These are phyloP conservation scores for Lithohypha guttulata DNA, from an alignment of 2,329 filamentous ascomycete genomes.

Conservation along the genomic window DNA sequence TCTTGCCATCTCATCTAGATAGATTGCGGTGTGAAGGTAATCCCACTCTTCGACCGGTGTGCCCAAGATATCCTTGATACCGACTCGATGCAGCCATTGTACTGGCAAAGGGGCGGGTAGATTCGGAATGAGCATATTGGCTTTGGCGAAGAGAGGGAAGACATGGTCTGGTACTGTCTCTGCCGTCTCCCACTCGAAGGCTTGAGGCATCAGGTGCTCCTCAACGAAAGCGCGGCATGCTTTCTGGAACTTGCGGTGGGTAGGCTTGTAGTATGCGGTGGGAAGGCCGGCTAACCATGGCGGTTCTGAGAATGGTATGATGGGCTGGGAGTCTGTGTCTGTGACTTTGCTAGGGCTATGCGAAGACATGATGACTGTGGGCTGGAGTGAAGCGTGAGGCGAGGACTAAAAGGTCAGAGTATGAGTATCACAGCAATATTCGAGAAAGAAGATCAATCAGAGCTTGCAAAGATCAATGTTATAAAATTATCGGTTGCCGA, in stretches of 20 bases:
- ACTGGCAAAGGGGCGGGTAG: constrained; percentile 59
- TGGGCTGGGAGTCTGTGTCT: constrained; percentile 13
- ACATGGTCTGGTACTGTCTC: constrained; percentile 55
- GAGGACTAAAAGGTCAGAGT: neutral
- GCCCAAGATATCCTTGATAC: constrained; percentile 56
- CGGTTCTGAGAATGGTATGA: constrained; percentile 61
- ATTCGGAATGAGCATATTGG: constrained; percentile 60
- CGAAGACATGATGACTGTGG: constrained; percentile 3
- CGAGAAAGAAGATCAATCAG: too few relatives aligned
- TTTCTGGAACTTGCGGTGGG: constrained; percentile 57
- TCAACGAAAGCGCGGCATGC: constrained; percentile 56
- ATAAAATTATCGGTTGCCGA: neutral
- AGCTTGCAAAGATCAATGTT: too few relatives aligned
- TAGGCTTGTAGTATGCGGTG: constrained; percentile 58
- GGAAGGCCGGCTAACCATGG: constrained; percentile 60
- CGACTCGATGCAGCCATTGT: constrained; percentile 54
- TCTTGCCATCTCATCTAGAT: constrained; percentile 58
- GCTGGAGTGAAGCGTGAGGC: neutral
- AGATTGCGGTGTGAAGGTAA: constrained; percentile 60
- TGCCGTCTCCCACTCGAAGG: constrained; percentile 58
- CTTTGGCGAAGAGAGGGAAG: constrained; percentile 52
- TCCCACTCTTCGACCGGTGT: constrained; percentile 63
- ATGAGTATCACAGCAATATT: too few relatives aligned
- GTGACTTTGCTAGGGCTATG: constrained; percentile 3
- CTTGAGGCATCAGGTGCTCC: constrained; percentile 51